These are phyloP conservation scores for Herpetomonas samuelpessoai DNA, from an alignment of 208 protist genomes.

Conservation along the genomic window DNA sequence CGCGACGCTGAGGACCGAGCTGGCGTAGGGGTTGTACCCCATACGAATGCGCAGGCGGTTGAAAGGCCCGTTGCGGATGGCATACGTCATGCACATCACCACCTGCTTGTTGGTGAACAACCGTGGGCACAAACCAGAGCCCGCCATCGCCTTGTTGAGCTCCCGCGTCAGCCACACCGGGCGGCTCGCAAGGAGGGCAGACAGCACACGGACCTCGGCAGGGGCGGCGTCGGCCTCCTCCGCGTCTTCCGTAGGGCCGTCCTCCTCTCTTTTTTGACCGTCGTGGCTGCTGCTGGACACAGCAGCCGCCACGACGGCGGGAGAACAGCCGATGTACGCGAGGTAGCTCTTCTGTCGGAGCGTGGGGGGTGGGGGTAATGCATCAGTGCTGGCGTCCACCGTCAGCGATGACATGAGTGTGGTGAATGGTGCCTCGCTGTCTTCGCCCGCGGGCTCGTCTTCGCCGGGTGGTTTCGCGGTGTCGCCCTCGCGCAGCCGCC, in stretches of 20 bases:
- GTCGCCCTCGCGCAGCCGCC: neutral
- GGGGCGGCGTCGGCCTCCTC: conserved; percentile 27
- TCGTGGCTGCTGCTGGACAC: neutral
- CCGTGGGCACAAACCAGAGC: conserved; percentile 60
- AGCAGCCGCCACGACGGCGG: neutral
- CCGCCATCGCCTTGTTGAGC: conserved; percentile 52
- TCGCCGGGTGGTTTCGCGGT: neutral
- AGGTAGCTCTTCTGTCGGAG: conserved; percentile 23
- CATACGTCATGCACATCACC: conserved; percentile 64
- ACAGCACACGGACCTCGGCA: conserved; percentile 42
- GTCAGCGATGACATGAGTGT: conserved; percentile 2
- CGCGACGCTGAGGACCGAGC: conserved; percentile 14
- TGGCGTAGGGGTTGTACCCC: conserved; percentile 74
- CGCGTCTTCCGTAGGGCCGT: conserved; percentile 4
- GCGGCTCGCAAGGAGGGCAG: conserved; percentile 47
- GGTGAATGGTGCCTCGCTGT: conserved; percentile 30
- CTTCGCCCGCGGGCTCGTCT: conserved; percentile 10
- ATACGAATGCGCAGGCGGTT: conserved; percentile 72
- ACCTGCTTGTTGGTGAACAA: conserved; percentile 63
- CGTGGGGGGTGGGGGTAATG: conserved; percentile 33
- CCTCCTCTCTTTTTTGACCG: no score
- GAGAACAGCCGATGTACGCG: conserved; percentile 1
- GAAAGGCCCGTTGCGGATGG: conserved; percentile 70
- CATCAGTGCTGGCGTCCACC: conserved; percentile 26
- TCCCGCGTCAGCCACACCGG: conserved; percentile 59